Evolutionary conservation across 148 eudicot genomes (phyloP).

Genomic region (Rhododendron ovatum): DNA sequence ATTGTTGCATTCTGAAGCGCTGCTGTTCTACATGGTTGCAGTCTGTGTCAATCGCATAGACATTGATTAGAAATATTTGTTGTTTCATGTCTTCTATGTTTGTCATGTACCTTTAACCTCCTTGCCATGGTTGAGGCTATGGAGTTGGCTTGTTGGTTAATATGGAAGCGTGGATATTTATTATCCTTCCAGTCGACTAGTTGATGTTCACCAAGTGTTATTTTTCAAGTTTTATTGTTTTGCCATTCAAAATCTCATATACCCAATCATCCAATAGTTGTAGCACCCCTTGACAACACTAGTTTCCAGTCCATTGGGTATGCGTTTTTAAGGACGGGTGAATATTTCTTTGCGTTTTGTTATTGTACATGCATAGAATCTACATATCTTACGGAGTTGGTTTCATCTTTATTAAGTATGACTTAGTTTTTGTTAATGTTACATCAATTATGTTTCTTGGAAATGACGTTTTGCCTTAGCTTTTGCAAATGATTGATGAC

Average conservation of each 20-base stretch:
- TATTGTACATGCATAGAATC: not conserved
- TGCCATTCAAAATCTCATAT: not conserved
- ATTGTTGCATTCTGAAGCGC: not conserved
- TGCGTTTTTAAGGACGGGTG: not conserved
- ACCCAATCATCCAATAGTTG: not conserved
- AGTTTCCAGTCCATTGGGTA: not conserved
- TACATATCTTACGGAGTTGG: not conserved
- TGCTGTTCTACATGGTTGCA: not conserved
- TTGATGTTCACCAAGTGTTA: not conserved
- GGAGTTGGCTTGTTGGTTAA: not conserved
- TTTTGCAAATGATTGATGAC: slow-evolving; percentile 76
- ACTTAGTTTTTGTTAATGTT: not conserved
- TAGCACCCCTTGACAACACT: not conserved
- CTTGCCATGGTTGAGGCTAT: not conserved
- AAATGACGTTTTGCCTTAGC: slow-evolving; percentile 41
- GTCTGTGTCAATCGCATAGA: not conserved
- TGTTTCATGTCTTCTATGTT: not conserved
- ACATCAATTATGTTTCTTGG: not conserved
- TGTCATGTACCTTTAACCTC: not conserved
- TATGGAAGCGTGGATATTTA: not conserved
- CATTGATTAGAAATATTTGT: not conserved
- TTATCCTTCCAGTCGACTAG: not conserved
- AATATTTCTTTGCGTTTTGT: not conserved
- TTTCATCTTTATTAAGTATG: not conserved
- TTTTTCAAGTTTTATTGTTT: not conserved